These are phyloP conservation scores for Lithospermum erythrorhizon DNA, from an alignment of 257 asterid species.

Conservation along the genomic window DNA sequence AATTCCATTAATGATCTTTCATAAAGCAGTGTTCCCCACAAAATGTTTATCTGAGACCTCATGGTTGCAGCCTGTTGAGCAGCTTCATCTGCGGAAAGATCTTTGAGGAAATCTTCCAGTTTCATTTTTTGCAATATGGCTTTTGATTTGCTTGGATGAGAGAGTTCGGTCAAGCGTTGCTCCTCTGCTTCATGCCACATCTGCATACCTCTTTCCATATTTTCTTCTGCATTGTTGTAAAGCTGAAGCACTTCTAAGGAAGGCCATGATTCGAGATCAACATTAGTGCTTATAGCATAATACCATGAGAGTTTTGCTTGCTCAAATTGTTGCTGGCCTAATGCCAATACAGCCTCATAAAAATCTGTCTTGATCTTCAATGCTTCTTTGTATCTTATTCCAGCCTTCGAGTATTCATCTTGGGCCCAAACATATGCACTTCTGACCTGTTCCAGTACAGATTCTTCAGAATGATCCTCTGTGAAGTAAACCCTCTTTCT, in stretches of 20 bases:
- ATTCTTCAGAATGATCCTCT: slow-evolving; percentile 46
- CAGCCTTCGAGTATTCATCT: slow-evolving; percentile 47
- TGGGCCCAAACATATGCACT: slow-evolving; percentile 61
- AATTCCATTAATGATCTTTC: slow-evolving; percentile 85
- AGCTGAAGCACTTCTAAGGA: slow-evolving; percentile 47
- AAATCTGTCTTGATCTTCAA: slow-evolving; percentile 48
- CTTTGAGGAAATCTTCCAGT: slow-evolving; percentile 28
- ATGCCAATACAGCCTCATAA: slow-evolving; percentile 64
- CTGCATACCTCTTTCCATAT: slow-evolving; percentile 69
- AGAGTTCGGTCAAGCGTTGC: slow-evolving; percentile 25
- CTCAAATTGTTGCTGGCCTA: slow-evolving; percentile 74
- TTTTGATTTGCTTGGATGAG: slow-evolving; percentile 22
- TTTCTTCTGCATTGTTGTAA: slow-evolving; percentile 68
- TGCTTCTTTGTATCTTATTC: slow-evolving; percentile 64
- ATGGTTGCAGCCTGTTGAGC: slow-evolving; percentile 47
- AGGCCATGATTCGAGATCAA: slow-evolving; percentile 57
- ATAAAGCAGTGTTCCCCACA: slow-evolving; percentile 81
- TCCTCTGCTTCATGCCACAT: slow-evolving; percentile 67
- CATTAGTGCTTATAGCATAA: slow-evolving; percentile 38
- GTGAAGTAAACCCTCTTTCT: slow-evolving; percentile 47
- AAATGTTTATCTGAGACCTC: slow-evolving; percentile 54
- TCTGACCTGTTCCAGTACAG: slow-evolving; percentile 36
- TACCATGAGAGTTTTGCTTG: slow-evolving; percentile 83
- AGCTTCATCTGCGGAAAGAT: slow-evolving; percentile 51
- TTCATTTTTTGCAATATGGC: slow-evolving; percentile 36